These are phyloP conservation scores for Nymphaea colorata DNA, from an alignment of 164 flowering plant genomes.

Conservation along the genomic window DNA sequence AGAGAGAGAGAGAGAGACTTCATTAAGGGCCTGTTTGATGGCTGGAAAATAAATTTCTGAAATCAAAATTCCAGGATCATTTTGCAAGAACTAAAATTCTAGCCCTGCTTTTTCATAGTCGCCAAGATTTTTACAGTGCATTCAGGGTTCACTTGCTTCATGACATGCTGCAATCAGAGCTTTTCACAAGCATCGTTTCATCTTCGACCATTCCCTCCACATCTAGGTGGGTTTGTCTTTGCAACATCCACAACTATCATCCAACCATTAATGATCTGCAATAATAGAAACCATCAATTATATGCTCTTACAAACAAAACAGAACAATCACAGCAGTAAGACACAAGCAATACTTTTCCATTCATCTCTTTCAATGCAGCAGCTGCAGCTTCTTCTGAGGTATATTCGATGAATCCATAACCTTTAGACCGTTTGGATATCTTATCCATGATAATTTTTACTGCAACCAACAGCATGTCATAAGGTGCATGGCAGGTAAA, in stretches of 20 bases:
- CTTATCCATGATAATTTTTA: conserved; percentile 89
- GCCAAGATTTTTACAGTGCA: neutral
- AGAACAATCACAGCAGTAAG: neutral
- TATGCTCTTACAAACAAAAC: no score
- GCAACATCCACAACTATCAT: conserved; percentile 96
- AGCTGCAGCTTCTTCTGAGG: conserved; percentile 82
- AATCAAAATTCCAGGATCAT: neutral
- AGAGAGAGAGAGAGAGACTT: no score
- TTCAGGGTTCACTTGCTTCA: neutral
- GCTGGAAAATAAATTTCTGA: no score
- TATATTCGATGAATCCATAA: conserved; percentile 82
- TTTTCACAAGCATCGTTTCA: neutral
- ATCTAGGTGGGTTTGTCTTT: conserved; percentile 48
- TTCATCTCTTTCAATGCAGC: conserved; percentile 92
- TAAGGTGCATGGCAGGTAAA: neutral
- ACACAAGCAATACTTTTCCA: conserved; percentile 46
- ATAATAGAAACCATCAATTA: neutral
- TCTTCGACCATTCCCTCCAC: conserved; percentile 30
- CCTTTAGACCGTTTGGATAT: conserved; percentile 96
- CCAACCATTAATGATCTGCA: conserved; percentile 90
- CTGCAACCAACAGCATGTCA: conserved; percentile 21
- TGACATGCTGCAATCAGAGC: neutral
- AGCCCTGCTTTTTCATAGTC: neutral
- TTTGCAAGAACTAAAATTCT: neutral
- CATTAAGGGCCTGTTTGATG: no score